Evolutionary conservation across 345 rosid species (phyloP).

Genomic region (Eucalyptus erythrocorys): DNA sequence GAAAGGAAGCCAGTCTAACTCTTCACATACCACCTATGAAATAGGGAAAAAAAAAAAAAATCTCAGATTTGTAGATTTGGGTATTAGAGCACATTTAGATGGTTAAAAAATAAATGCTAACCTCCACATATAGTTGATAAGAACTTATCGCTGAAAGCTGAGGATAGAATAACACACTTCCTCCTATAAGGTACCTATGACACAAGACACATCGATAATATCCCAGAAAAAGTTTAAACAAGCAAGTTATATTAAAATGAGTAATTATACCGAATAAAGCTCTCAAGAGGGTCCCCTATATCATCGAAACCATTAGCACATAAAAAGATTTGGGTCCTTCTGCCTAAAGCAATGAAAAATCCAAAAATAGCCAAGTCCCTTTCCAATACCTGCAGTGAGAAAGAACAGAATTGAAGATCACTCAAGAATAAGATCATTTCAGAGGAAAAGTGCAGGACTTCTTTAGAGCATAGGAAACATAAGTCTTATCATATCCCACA

Average conservation of each 20-base stretch:
- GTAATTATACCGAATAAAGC: constrained; percentile 54
- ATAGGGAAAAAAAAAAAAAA: neutral
- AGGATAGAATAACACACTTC: constrained; percentile 86
- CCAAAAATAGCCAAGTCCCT: constrained; percentile 98
- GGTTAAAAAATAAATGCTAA: constrained; percentile 17
- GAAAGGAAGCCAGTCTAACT: constrained; percentile 91
- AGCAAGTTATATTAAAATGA: neutral
- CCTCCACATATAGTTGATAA: constrained; percentile 96
- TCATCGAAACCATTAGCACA: constrained; percentile 66
- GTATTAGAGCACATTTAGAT: neutral
- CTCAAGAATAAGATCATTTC: neutral
- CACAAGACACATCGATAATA: neutral
- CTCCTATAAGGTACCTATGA: constrained; percentile 80
- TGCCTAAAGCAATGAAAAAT: constrained; percentile 90
- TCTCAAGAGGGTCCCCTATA: constrained; percentile 50
- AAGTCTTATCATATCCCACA: neutral
- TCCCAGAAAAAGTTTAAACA: neutral
- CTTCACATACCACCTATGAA: constrained; percentile 85
- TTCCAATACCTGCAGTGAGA: constrained; percentile 67
- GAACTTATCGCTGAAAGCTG: constrained; percentile 93
- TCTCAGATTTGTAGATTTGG: neutral
- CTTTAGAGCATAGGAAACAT: neutral
- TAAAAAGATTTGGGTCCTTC: constrained; percentile 61
- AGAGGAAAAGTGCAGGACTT: neutral
- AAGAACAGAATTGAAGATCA: neutral